Evolutionary conservation across 768 basidiomycete genomes (phyloP).

Genomic region (Boletus rubroflammeus): DNA sequence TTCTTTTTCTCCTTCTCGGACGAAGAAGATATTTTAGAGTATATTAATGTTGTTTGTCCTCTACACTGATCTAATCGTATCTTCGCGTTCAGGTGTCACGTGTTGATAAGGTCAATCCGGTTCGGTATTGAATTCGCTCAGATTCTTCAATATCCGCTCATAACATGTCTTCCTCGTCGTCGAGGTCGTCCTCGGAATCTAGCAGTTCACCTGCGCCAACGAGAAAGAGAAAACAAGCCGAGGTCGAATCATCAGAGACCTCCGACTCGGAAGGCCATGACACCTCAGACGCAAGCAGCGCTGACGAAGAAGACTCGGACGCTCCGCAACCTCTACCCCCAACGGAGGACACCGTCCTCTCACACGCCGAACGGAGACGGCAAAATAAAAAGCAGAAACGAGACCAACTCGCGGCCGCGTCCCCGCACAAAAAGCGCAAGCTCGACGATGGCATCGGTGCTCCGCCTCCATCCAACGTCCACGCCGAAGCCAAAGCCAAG

Average conservation of each 20-base stretch:
- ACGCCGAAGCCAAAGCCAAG: not conserved
- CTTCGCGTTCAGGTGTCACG: slow-evolving; percentile 10
- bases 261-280: slow-evolving; percentile 29
- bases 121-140: not conserved
- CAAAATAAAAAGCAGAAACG: slow-evolving; percentile 47
- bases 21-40: slow-evolving; percentile 18
- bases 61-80: slow-evolving; percentile 13
- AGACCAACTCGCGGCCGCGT: slow-evolving; percentile 10
- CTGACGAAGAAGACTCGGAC: slow-evolving; percentile 8
- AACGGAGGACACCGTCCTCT: slow-evolving; percentile 46
- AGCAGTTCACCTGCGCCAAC: slow-evolving; percentile 27
- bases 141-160: too few species aligned
- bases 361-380: slow-evolving; percentile 69
- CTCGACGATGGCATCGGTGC: slow-evolving; percentile 25
- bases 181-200: slow-evolving; percentile 32
- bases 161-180: slow-evolving; percentile 19
- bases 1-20: slow-evolving; percentile 1
- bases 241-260: slow-evolving; percentile 15
- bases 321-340: slow-evolving; percentile 1
- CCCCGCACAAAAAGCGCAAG: slow-evolving; percentile 45
- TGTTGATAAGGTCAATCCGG: not conserved
- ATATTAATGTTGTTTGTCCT: slow-evolving; percentile 24
- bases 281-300: slow-evolving; percentile 10
- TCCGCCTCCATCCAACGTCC: not conserved
- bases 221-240: slow-evolving; percentile 24